Base-by-base conservation (phyloP, 192 early-diverging fungal species). In the Entomortierella parvispora region DNA sequence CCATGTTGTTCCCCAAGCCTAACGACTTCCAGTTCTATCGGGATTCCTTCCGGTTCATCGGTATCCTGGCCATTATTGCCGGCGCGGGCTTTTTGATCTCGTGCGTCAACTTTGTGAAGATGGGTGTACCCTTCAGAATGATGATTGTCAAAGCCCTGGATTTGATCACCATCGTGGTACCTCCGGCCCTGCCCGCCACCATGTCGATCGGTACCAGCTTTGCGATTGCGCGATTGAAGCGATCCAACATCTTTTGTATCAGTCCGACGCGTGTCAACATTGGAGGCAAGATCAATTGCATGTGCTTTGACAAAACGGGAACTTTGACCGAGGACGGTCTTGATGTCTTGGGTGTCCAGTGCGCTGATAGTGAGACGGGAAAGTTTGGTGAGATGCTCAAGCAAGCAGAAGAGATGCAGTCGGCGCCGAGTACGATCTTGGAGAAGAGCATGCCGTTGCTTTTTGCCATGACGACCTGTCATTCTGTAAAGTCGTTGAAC, bases 251-350 rank as follows among this genome's bases (percentile, higher is more conserved):
- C 37, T 98, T 93, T 80, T 99, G 97, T 79, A 97, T 94, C 55
- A 91, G 90, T 49, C 96, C 97, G 5, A 92, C 94, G 11, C 87
- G 91, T 18, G 96, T 99, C 49, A 99, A 97, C 62, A 92, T 99
- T 43, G 94, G 95, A 62, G 98, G 98, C 51, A 97, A 97, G 63
- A 82, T 99, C 42, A 92, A 97, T 61, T 90, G 95, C 33, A 97
- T 96, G 89, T 96, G 94, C 68, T 99, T 99, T 85, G 98, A 99
- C 82, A 99, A 99, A 81, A 99, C 97, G 2, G 97, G 97, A 2
- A 99, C 97, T 4, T 79, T 99, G 49, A 98, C 96, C 3, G 95
- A 98, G 76, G 96, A 98, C 71, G 96, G 96, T 0, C 79, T 99
- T 32, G 97, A 97, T 70, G 94, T 99, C 3, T 80, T 97, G 56